phyloP scores from a whole-genome alignment of 768 basidiomycete species.

The Coprinopsis sp. region DNA sequence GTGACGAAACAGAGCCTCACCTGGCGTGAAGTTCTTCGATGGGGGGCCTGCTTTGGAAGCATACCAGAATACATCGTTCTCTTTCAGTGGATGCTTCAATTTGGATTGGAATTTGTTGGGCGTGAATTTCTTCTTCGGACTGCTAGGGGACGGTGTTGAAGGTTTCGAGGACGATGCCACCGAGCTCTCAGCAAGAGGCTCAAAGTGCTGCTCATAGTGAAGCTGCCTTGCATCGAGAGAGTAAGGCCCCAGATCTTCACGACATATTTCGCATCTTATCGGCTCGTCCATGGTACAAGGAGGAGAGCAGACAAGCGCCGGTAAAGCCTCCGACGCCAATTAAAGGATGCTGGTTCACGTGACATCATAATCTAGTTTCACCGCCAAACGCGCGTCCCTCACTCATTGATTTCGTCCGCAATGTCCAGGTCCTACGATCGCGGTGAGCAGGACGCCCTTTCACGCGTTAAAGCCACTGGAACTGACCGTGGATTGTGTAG shows the following conservation, averaged over 20 bases:
- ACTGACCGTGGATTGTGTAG: constrained; percentile 33
- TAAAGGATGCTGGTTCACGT: neutral
- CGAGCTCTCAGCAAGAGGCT: constrained; percentile 12
- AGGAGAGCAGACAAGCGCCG: too few relatives aligned
- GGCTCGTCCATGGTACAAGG: neutral
- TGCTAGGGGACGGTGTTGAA: neutral
- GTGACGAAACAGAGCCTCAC: constrained; percentile 26
- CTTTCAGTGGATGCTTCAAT: constrained; percentile 17
- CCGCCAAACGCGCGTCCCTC: neutral
- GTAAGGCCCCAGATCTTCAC: constrained; percentile 32
- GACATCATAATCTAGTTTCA: neutral
- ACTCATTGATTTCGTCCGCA: constrained; percentile 10
- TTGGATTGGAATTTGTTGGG: constrained; percentile 1
- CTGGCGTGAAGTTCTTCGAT: constrained; percentile 55
- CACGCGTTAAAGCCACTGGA: neutral
- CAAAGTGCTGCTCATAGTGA: constrained; percentile 56
- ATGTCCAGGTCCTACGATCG: constrained; percentile 98
- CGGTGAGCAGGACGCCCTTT: constrained; percentile 45
- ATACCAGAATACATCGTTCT: constrained; percentile 64
- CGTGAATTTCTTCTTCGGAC: constrained; percentile 15
- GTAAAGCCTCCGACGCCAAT: neutral
- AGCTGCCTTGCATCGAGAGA: constrained; percentile 34
- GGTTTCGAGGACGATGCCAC: neutral
- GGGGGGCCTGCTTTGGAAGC: constrained; percentile 39
- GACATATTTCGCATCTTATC: constrained; percentile 3